Base-by-base conservation (phyloP, 2,329 filamentous ascomycete species). In the Bipolaris victoriae region DNA sequence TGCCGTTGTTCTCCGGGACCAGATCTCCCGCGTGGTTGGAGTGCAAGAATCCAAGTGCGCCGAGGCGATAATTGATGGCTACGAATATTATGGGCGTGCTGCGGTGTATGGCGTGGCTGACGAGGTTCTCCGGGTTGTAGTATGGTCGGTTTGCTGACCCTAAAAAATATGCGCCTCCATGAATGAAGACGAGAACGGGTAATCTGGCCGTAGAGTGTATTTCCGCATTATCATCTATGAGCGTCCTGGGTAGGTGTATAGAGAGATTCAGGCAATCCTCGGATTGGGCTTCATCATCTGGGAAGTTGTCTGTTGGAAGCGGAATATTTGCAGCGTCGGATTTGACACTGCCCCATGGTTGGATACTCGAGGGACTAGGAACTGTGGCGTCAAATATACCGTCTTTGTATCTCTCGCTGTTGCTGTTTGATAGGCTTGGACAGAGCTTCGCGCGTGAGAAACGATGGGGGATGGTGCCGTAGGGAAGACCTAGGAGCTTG, bases 131-230 rank as follows among this genome's bases (percentile, higher is more conserved):
- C 7, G 79, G 72, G 53, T 84, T 80, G 62, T 81, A 83, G 43
- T 84, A 80, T 0, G 82, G 82, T 75, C 80, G 83, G 1, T 76
- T 81, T 31, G 79, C 82, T 1, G 80, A 79, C 6, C 82, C 83
- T 3, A 80, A 75, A 4, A 74, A 69, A 44, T 80, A 79, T 0
- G 79, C 82, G 3, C 83, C 82, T 0, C 83, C 83, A 57, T 85
- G 82, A 3, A 85, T 78, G 58, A 82, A 84, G 2, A 82, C 75
- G 24, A 84, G 69, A 0, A 85, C 83, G 0, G 83, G 83, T 2
- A 84, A 70, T 33, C 58, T 64, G 13, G 40, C 40, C 4, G n/a
- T 5, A 68, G 72, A 6, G 7, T 31, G 18, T 9, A 58, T 26
- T 46, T 52, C 10, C 1, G 37, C 24, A 31, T 52, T 1, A 80